Conservation (phyloP, 176 grass and related monocot genomes). For the Luzula sylvatica region DNA sequence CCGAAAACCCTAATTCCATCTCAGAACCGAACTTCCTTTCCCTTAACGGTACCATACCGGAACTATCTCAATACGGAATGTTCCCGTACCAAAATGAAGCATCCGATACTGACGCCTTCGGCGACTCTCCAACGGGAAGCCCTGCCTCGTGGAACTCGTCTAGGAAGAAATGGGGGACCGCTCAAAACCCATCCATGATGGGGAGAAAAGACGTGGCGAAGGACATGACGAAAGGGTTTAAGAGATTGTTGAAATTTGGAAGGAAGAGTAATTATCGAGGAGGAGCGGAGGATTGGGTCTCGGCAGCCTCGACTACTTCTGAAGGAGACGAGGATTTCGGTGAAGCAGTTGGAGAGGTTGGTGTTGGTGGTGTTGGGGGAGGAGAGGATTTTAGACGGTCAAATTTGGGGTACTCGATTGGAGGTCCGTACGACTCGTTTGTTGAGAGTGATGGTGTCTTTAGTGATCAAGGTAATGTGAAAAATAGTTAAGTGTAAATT, state of each 20-base stretch:
- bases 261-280: constrained; percentile 77
- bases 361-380: constrained; percentile 21
- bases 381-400: constrained; percentile 76
- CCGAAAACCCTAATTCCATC: constrained; percentile 52
- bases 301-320: constrained; percentile 76
- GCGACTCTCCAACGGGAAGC: constrained; percentile 67
- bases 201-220: constrained; percentile 72
- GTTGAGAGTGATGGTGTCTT: constrained; percentile 48
- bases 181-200: constrained; percentile 64
- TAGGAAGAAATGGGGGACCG: constrained; percentile 91
- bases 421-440: constrained; percentile 54
- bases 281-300: constrained; percentile 80
- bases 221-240: constrained; percentile 90
- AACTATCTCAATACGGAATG: constrained; percentile 21
- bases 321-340: constrained; percentile 80
- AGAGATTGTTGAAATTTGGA: constrained; percentile 93
- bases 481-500: not conserved
- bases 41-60: constrained; percentile 37
- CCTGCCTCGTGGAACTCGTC: constrained; percentile 77
- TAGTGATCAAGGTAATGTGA: constrained; percentile 58
- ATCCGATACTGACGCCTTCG: constrained; percentile 65
- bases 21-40: constrained; percentile 23
- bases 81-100: constrained; percentile 59
- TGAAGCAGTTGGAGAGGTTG: constrained; percentile 55
- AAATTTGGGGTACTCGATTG: constrained; percentile 54